Conservation (phyloP, 2,329 filamentous ascomycete genomes). For the Penicillium sp. region DNA sequence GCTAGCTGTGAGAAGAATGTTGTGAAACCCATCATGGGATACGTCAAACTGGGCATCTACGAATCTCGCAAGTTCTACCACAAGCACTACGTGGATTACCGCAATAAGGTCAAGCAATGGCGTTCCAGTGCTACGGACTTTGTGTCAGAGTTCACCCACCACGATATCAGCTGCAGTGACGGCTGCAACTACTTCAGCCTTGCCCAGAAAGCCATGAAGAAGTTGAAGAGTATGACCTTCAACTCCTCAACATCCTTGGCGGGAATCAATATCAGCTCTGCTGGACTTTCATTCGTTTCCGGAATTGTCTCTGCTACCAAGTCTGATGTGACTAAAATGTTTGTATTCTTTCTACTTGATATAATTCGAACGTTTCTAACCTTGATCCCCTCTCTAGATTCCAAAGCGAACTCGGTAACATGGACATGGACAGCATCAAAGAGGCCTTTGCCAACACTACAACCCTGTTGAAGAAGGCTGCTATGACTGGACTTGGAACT, state of each 20-base stretch:
- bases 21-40: neutral
- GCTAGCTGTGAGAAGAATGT: slow-evolving; percentile 2
- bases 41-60: neutral
- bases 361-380: neutral
- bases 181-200: neutral
- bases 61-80: slow-evolving; percentile 3
- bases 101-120: neutral
- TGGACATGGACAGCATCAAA: neutral
- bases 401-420: neutral
- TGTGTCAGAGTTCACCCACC: neutral
- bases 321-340: neutral
- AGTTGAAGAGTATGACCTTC: neutral
- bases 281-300: slow-evolving; percentile 1
- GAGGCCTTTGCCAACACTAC: neutral
- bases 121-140: neutral
- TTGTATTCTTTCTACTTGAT: neutral
- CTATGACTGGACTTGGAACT: neutral
- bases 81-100: neutral
- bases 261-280: neutral
- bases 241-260: neutral
- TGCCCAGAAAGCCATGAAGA: neutral
- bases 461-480: neutral
- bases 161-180: neutral
- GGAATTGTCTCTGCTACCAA: neutral
- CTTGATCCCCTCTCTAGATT: neutral